phyloP scores from a whole-genome alignment of 1,284 basidiomycete genomes.

The Fistulina hepatica region DNA sequence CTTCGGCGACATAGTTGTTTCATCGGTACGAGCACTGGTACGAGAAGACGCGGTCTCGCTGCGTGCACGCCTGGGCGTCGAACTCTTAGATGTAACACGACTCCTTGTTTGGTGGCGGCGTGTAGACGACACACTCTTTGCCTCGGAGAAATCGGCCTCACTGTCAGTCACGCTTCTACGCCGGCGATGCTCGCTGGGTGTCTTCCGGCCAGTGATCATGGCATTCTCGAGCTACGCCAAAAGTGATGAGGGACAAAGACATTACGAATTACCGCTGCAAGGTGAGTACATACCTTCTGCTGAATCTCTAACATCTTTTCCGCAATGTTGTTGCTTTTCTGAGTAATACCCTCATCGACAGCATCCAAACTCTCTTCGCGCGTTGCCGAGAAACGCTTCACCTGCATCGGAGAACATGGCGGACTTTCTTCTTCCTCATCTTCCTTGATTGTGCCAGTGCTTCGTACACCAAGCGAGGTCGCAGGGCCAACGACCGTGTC shows the following conservation, averaged over 20 bases:
- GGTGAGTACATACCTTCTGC: constrained; percentile 60
- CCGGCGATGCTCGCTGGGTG: constrained; percentile 30
- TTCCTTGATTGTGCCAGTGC: constrained; percentile 16
- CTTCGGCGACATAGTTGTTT: constrained; percentile 21
- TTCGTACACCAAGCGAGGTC: neutral
- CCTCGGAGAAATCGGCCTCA: constrained; percentile 37
- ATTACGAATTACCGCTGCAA: neutral
- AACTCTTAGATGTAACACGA: no score
- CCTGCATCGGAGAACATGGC: constrained; percentile 32
- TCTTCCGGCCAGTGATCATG: constrained; percentile 43
- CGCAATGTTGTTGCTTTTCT: constrained; percentile 73
- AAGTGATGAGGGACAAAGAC: constrained; percentile 7
- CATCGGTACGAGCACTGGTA: constrained; percentile 23
- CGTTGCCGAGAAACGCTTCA: constrained; percentile 66
- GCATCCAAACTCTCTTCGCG: constrained; percentile 63
- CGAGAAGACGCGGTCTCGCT: constrained; percentile 41
- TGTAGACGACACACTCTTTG: constrained; percentile 4
- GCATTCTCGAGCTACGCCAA: constrained; percentile 55
- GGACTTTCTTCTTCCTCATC: constrained; percentile 33
- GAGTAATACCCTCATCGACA: constrained; percentile 72
- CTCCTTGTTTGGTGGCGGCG: neutral
- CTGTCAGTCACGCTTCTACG: constrained; percentile 32
- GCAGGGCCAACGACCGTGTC: constrained; percentile 22
- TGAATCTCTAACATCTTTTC: constrained; percentile 76
- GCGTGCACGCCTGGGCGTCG: constrained; percentile 24